Percentiles rank a stretch among this genome's conserved stretches.
Evolutionary conservation across 306 rosid genomes (phyloP).

Genomic region (Alnus rubra): DNA sequence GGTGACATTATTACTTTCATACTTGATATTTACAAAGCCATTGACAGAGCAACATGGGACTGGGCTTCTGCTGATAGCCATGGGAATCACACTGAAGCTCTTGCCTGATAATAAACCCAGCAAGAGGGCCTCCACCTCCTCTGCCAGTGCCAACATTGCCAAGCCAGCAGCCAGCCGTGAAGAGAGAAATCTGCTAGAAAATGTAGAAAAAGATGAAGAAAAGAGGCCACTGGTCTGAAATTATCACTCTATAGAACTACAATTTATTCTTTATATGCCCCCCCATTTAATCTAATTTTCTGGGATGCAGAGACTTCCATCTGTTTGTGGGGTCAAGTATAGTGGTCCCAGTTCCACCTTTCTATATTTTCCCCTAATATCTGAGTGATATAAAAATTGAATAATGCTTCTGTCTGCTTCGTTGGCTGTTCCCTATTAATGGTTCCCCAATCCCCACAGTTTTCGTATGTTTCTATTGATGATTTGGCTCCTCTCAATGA

Average conservation of each 20-base stretch:
- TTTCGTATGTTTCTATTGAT: neutral
- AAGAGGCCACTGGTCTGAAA: conserved; percentile 62
- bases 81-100: conserved; percentile 92
- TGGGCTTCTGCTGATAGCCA: conserved; percentile 78
- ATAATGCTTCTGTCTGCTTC: neutral
- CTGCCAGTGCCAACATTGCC: conserved; percentile 12
- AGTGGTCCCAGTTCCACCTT: neutral
- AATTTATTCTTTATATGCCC: conserved; percentile 14
- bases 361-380: neutral
- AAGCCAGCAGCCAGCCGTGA: conserved; percentile 33
- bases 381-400: neutral
- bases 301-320: neutral
- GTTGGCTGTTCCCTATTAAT: neutral
- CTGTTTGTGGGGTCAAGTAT: neutral
- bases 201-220: conserved; percentile 49
- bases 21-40: conserved; percentile 93
- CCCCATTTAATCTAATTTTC: neutral
- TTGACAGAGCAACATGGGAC: conserved; percentile 88
- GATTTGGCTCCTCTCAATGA: neutral
- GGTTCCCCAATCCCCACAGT: neutral
- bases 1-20: conserved; percentile 78
- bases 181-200: conserved; percentile 29
- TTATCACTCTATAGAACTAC: conserved; percentile 5
- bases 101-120: conserved; percentile 57
- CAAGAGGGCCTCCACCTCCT: conserved; percentile 31